Evolutionary conservation across 208 protist species (phyloP).

Genomic region (Trypanosoma platydactyli): DNA sequence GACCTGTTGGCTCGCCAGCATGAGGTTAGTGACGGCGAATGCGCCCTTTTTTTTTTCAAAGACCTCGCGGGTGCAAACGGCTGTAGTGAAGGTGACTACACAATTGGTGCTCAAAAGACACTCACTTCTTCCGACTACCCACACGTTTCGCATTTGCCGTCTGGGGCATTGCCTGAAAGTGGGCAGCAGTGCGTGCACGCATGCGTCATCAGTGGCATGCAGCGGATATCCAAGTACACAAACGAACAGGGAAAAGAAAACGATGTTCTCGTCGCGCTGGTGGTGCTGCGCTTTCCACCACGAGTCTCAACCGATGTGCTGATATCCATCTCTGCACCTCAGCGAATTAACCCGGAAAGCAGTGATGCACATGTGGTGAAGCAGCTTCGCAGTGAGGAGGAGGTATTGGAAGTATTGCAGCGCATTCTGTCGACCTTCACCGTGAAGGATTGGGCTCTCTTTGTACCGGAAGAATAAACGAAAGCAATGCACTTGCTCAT

Average conservation of each 20-base stretch:
- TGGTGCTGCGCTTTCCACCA: slow-evolving; percentile 58
- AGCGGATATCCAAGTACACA: slow-evolving; percentile 70
- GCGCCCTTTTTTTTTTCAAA: slow-evolving; percentile 57
- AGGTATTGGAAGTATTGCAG: slow-evolving; percentile 35
- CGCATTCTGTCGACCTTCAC: slow-evolving; percentile 38
- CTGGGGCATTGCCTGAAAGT: slow-evolving; percentile 9
- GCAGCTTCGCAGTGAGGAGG: slow-evolving; percentile 40
- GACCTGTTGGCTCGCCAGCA: slow-evolving; percentile 63
- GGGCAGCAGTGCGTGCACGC: slow-evolving; percentile 44
- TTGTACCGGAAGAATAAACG: slow-evolving; percentile 53
- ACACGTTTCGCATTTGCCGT: slow-evolving; percentile 25
- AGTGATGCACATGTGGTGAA: slow-evolving; percentile 53
- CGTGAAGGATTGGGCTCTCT: slow-evolving; percentile 63
- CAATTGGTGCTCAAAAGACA: slow-evolving; percentile 2
- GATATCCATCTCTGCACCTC: slow-evolving; percentile 59
- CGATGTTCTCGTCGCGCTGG: slow-evolving; percentile 54
- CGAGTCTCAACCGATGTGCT: slow-evolving; percentile 64
- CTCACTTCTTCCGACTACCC: slow-evolving; percentile 41
- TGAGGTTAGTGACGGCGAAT: slow-evolving; percentile 40
- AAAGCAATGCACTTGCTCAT: background rate
- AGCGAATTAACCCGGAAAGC: slow-evolving; percentile 51
- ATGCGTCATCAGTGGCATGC: slow-evolving; percentile 43
- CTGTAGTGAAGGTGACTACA: slow-evolving; percentile 23
- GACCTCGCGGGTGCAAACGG: slow-evolving; percentile 73
- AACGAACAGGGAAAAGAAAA: slow-evolving; percentile 76